Base-by-base conservation (phyloP, 306 rosid species). In the Cucurbita ficifolia region DNA sequence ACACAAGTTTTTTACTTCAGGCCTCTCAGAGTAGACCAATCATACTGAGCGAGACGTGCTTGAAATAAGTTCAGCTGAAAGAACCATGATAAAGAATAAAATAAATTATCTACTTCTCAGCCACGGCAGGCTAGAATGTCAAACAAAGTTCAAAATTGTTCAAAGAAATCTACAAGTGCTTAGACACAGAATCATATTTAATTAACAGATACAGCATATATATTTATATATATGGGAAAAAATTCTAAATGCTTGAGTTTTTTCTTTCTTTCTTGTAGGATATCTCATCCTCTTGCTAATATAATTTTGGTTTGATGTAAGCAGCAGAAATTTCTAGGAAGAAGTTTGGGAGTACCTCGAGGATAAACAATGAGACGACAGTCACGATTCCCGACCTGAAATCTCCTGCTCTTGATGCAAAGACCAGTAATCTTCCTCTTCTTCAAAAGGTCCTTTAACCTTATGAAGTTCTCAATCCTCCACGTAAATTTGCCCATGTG, bases 351-450 rank as follows among this genome's bases (percentile, higher is more conserved):
- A 58, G 11, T 82, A 95, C 99, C 99, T 95, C 99, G 87, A 58
- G 99, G 99, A 83, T 95, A 95, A 81, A 95, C 97, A 77, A 95
- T 95, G 64, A 95, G 97, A 57, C 99, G 97, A 76, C 99, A 95
- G 77, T 95, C 99, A 64, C 96, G 78, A 50, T 95, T 95, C 73
- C 99, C 99, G 75, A 95, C 90, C 82, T 95, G 99, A 80, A 91
- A 95, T 83, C 97, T 89, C 88, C 91, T 83, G 86, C 99, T 95
- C 87, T 95, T 95, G 76, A 95, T 91, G 83, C 97, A 90, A 58
- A 95, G 96, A 63, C 99, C 99, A 0, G 99, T 91, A 64, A 95
- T 91, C 84, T 95, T 95, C 84, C 97, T 89, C 87, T 95, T 95
- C 86, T 95, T 95, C 76, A 95, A 80, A 55, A 91, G 85, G 83